Evolutionary conservation across 352 stramenopile genomes (phyloP).

Genomic region (Blastocystis sp.): DNA sequence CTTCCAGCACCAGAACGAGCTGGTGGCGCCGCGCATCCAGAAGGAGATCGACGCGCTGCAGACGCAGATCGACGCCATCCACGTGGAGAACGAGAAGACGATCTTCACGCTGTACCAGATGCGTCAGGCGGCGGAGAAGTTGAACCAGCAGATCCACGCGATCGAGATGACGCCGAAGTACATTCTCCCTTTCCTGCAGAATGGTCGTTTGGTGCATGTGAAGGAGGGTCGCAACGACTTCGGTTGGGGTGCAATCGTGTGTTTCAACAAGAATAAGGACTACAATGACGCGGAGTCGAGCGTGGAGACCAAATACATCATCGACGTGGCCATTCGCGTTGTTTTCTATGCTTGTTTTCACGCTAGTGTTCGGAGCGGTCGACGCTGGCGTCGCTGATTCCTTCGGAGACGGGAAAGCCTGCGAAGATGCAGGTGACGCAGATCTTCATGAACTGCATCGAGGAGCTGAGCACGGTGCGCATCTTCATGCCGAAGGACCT

Average conservation of each 20-base stretch:
- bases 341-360: neutral
- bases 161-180: slow-evolving; percentile 80
- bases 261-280: slow-evolving; percentile 59
- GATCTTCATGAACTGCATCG: slow-evolving; percentile 65
- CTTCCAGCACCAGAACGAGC: slow-evolving; percentile 81
- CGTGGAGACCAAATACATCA: slow-evolving; percentile 28
- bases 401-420: slow-evolving; percentile 14
- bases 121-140: slow-evolving; percentile 71
- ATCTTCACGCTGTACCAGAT: slow-evolving; percentile 75
- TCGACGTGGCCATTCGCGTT: slow-evolving; percentile 17
- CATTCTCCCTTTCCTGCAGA: slow-evolving; percentile 82
- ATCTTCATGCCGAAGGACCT: slow-evolving; percentile 67
- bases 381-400: slow-evolving; percentile 14
- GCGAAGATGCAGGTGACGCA: slow-evolving; percentile 62
- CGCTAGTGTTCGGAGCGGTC: slow-evolving; percentile 26
- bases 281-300: neutral
- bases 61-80: slow-evolving; percentile 50
- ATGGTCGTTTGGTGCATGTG: slow-evolving; percentile 76
- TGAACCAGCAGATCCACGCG: slow-evolving; percentile 80
- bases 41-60: slow-evolving; percentile 63
- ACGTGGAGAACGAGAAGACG: slow-evolving; percentile 76
- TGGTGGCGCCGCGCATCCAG: slow-evolving; percentile 69
- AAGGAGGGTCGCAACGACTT: slow-evolving; percentile 67
- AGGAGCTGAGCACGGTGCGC: slow-evolving; percentile 65
- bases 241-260: slow-evolving; percentile 71